phyloP scores from a whole-genome alignment of 169 alveolate genomes.

The Plasmodium chabaudi region DNA sequence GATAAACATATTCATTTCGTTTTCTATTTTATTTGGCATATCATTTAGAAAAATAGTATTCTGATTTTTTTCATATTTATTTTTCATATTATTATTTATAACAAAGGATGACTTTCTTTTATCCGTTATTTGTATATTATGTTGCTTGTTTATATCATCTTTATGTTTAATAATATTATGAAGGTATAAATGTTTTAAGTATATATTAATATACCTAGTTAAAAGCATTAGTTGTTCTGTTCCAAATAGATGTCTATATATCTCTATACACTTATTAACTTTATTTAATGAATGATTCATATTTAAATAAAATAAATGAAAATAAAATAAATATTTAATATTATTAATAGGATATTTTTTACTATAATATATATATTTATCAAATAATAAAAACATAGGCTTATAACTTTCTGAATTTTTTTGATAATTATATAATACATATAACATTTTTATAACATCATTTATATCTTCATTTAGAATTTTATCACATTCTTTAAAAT shows the following conservation, averaged over 20 bases:
- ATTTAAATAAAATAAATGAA: constrained; percentile 56
- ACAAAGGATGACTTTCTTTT: neutral
- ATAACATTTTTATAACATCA: constrained; percentile 69
- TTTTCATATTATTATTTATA: too few species aligned
- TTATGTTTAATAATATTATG: constrained; percentile 43
- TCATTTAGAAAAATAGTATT: neutral
- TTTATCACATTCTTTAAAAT: constrained; percentile 25
- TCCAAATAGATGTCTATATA: constrained; percentile 11
- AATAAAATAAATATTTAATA: constrained; percentile 57
- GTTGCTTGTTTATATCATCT: neutral
- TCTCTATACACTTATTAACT: constrained; percentile 22
- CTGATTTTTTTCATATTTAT: too few species aligned
- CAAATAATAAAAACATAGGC: constrained; percentile 25
- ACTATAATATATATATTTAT: constrained; percentile 35
- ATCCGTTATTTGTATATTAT: neutral
- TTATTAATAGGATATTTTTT: constrained; percentile 33
- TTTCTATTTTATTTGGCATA: neutral
- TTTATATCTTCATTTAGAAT: constrained; percentile 44
- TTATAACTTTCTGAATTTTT: constrained; percentile 21
- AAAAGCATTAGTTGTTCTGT: constrained; percentile 66
- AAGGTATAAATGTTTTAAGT: constrained; percentile 37
- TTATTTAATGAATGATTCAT: constrained; percentile 42
- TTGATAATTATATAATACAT: constrained; percentile 26
- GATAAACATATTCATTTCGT: constrained; percentile 34
- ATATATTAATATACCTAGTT: constrained; percentile 46